A percentile compares a stretch with the other conserved stretches of the same genome.
phyloP scores from a whole-genome alignment of 371 early-diverging fungal species.

The Mortierella sp. region DNA sequence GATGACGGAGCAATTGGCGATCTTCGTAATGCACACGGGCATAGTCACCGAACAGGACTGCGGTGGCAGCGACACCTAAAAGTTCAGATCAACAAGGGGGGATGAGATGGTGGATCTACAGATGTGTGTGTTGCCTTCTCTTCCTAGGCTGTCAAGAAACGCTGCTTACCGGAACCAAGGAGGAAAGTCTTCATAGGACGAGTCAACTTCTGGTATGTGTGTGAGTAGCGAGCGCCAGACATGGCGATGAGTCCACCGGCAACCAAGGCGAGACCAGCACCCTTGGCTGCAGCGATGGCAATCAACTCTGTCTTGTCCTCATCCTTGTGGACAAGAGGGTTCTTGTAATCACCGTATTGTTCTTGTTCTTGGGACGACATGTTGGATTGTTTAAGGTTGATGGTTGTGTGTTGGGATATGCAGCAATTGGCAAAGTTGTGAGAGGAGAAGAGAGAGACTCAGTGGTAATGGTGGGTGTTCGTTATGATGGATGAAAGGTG shows the following conservation, averaged over 20 bases:
- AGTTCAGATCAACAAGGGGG: background rate
- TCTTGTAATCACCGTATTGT: constrained; percentile 26
- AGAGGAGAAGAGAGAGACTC: too few species aligned
- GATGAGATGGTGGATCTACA: too few species aligned
- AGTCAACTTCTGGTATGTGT: constrained; percentile 34
- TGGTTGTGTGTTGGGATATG: too few species aligned
- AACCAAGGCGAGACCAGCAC: constrained; percentile 51
- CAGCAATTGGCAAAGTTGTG: too few species aligned
- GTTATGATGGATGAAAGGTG: too few species aligned
- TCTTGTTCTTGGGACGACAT: too few species aligned
- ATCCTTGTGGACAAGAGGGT: constrained; percentile 1
- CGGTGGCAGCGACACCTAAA: constrained; percentile 45
- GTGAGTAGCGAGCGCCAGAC: constrained; percentile 39
- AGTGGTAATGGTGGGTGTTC: too few species aligned
- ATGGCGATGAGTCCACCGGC: constrained; percentile 50
- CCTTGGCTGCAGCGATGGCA: constrained; percentile 41
- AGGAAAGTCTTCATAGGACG: constrained; percentile 48
- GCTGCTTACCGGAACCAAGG: constrained; percentile 51
- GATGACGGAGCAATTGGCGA: constrained; percentile 49
- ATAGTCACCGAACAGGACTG: constrained; percentile 45
- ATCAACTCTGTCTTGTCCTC: constrained; percentile 32
- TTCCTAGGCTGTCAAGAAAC: too few species aligned
- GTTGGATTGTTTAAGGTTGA: too few species aligned
- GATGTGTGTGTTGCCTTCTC: too few species aligned
- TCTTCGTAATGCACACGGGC: constrained; percentile 54